These are phyloP conservation scores for Tricholoma sp. DNA, from an alignment of 768 basidiomycete genomes.

Conservation along the genomic window DNA sequence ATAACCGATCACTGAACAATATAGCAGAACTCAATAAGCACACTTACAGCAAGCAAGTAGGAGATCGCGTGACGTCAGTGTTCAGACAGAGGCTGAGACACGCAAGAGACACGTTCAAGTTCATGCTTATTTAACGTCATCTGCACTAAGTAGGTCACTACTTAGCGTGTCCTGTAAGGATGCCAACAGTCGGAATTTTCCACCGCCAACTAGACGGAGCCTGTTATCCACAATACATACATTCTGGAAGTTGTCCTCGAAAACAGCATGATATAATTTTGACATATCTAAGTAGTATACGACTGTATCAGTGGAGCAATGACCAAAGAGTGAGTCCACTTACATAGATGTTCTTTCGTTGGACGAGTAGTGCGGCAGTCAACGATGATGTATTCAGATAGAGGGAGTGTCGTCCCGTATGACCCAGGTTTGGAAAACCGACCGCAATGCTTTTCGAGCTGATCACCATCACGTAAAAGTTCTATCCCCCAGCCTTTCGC, in stretches of 20 bases:
- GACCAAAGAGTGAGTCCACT: background rate
- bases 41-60: too few species aligned
- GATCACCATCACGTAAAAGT: constrained; percentile 12
- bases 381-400: constrained; percentile 14
- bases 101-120: too few species aligned
- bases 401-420: constrained; percentile 9
- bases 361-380: constrained; percentile 11
- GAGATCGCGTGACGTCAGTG: too few species aligned
- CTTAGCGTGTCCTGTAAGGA: too few species aligned
- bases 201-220: background rate
- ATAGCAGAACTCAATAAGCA: too few species aligned
- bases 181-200: background rate
- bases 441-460: constrained; percentile 8
- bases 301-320: background rate
- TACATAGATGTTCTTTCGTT: background rate
- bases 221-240: constrained; percentile 11
- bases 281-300: constrained; percentile 4
- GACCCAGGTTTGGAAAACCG: constrained; percentile 8
- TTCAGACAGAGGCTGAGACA: too few species aligned
- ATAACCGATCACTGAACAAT: too few species aligned
- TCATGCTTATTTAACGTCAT: too few species aligned
- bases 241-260: constrained; percentile 4
- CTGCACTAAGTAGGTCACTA: too few species aligned
- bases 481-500: constrained; percentile 14
- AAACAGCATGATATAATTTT: constrained; percentile 15